Conservation (phyloP, 441 rosid species). For the Croton laevigatus region DNA sequence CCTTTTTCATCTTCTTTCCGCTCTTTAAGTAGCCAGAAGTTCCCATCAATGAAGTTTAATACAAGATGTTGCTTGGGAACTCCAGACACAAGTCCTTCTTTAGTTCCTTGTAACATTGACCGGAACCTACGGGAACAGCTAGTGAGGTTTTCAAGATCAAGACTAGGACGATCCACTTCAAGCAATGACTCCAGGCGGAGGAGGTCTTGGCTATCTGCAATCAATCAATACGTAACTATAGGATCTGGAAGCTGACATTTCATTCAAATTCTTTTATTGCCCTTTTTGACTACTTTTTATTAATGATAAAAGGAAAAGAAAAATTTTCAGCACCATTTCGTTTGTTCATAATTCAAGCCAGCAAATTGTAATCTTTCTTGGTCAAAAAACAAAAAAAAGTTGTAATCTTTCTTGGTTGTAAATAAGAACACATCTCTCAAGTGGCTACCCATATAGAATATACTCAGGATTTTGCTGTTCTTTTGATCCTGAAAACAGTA, state of each 20-base stretch:
- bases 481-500: not conserved
- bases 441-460: not conserved
- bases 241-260: conserved; percentile 60
- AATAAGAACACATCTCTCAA: conserved; percentile 1
- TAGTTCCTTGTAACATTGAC: conserved; percentile 38
- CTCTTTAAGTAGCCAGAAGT: conserved; percentile 68
- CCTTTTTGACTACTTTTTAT: not conserved
- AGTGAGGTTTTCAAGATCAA: conserved; percentile 49
- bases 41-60: conserved; percentile 52
- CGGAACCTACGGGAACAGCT: conserved; percentile 29
- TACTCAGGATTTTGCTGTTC: not conserved
- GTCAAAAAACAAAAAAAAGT: no score
- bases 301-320: not conserved
- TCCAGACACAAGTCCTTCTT: conserved; percentile 47
- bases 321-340: not conserved
- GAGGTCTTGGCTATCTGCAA: conserved; percentile 72
- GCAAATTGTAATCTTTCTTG: conserved; percentile 15
- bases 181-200: conserved; percentile 41
- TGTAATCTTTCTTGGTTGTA: no score
- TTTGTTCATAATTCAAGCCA: conserved; percentile 11
- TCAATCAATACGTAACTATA: conserved; percentile 63
- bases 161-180: conserved; percentile 49
- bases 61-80: conserved; percentile 73
- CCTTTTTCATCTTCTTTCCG: conserved; percentile 70
- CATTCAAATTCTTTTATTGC: not conserved